Conservation (phyloP, 2,329 filamentous ascomycete species). For the Pochonia chlamydosporia region DNA sequence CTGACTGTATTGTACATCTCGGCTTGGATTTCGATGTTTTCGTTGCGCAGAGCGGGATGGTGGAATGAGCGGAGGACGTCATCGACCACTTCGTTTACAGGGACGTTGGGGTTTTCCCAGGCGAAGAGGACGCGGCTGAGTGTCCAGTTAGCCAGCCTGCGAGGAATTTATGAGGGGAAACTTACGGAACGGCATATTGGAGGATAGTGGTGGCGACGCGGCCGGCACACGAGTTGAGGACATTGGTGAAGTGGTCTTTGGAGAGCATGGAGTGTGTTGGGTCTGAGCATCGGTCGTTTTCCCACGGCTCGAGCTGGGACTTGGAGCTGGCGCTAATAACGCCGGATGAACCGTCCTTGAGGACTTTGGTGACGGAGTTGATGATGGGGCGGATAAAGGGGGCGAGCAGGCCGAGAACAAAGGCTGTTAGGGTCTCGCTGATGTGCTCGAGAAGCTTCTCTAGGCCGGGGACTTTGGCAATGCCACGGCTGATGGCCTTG, state of each 20-base stretch:
- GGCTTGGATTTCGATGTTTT: conserved; percentile 70
- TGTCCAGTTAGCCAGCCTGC: neutral
- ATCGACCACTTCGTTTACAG: conserved; percentile 75
- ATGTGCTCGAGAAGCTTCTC: conserved; percentile 91
- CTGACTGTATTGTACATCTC: conserved; percentile 86
- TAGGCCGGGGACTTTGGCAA: conserved; percentile 87
- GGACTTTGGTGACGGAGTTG: conserved; percentile 71
- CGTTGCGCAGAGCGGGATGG: conserved; percentile 77
- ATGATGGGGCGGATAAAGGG: conserved; percentile 93
- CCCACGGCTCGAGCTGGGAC: conserved; percentile 76
- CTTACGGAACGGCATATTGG: conserved; percentile 77
- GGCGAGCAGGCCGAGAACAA: conserved; percentile 83
- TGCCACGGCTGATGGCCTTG: conserved; percentile 74
- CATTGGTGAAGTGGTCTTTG: conserved; percentile 79
- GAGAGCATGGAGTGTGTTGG: conserved; percentile 79
- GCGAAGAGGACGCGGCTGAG: conserved; percentile 72
- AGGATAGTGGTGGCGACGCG: conserved; percentile 69
- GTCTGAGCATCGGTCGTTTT: conserved; percentile 66
- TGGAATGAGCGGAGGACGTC: conserved; percentile 84
- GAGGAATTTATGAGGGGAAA: conserved; percentile 9
- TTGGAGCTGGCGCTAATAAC: conserved; percentile 63
- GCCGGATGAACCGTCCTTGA: conserved; percentile 79
- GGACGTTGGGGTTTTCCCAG: conserved; percentile 82
- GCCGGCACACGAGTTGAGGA: conserved; percentile 72
- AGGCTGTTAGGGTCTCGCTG: conserved; percentile 85